Evolutionary conservation across 169 alveolate genomes (phyloP).

Genomic region (Plasmodium coatneyi): DNA sequence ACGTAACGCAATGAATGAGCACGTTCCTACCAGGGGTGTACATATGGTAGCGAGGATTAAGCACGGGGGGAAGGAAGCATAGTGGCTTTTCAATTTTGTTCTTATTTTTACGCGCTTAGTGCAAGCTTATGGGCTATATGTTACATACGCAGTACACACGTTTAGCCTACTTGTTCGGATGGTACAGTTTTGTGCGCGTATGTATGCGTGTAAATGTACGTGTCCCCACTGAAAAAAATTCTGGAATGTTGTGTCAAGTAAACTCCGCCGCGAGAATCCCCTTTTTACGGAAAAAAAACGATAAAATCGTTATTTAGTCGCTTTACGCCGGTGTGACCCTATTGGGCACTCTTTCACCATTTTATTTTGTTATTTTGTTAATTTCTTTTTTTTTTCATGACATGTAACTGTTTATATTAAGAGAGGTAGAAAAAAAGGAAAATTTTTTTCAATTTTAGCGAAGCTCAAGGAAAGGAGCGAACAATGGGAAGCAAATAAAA

Average conservation of each 20-base stretch:
- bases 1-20: not conserved
- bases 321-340: not conserved
- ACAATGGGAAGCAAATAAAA: not conserved
- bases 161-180: not conserved
- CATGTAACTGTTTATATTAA: not conserved
- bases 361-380: not conserved
- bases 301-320: not conserved
- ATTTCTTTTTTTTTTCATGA: not conserved
- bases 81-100: not conserved
- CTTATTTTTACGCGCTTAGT: not conserved
- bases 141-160: not conserved
- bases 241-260: not conserved
- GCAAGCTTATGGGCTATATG: not conserved
- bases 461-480: not conserved
- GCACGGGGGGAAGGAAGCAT: not conserved
- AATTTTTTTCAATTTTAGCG: not conserved
- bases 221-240: not conserved
- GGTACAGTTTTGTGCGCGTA: not conserved
- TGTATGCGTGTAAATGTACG: not conserved
- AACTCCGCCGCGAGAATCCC: not conserved
- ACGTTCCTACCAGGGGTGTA: not conserved
- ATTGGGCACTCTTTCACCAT: not conserved
- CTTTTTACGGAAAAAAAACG: not conserved
- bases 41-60: not conserved
- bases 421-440: not conserved